Conservation (phyloP, 495 filamentous ascomycete genomes). For the Penicillium lagena region DNA sequence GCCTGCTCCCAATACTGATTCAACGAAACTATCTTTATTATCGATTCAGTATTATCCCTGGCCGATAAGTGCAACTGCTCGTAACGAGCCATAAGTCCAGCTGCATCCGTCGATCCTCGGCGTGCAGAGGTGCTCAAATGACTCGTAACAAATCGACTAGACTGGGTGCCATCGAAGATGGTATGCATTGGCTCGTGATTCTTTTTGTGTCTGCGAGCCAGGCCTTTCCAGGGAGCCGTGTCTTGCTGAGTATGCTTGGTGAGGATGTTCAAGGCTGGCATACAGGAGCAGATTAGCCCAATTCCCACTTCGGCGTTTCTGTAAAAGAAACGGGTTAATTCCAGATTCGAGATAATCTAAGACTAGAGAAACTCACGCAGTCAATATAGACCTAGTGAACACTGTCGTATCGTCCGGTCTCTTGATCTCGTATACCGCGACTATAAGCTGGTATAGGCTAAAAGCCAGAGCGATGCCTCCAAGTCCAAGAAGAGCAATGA, state of each 20-base stretch:
- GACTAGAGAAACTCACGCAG: not conserved
- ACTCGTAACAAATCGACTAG: too few species aligned
- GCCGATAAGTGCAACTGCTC: too few species aligned
- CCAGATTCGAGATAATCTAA: not conserved
- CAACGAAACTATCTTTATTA: too few species aligned
- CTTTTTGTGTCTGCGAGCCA: too few species aligned
- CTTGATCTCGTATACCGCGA: slow-evolving; percentile 13
- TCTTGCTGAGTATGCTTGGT: not conserved
- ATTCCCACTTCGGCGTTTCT: not conserved
- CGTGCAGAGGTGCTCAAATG: too few species aligned
- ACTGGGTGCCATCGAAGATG: too few species aligned
- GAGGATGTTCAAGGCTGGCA: not conserved
- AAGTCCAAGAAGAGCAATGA: slow-evolving; percentile 19
- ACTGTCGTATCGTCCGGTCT: slow-evolving; percentile 8
- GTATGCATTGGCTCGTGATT: too few species aligned
- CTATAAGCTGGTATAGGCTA: slow-evolving; percentile 21
- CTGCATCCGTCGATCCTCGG: too few species aligned
- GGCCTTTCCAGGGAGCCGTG: too few species aligned
- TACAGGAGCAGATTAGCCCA: not conserved
- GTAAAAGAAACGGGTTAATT: not conserved
- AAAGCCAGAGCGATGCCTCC: slow-evolving; percentile 24
- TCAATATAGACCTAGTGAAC: not conserved
- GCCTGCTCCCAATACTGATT: too few species aligned
- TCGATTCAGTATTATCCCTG: too few species aligned
- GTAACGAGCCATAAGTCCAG: too few species aligned